Conservation (phyloP, 352 stramenopile genomes). For the Phytophthora vignae region DNA sequence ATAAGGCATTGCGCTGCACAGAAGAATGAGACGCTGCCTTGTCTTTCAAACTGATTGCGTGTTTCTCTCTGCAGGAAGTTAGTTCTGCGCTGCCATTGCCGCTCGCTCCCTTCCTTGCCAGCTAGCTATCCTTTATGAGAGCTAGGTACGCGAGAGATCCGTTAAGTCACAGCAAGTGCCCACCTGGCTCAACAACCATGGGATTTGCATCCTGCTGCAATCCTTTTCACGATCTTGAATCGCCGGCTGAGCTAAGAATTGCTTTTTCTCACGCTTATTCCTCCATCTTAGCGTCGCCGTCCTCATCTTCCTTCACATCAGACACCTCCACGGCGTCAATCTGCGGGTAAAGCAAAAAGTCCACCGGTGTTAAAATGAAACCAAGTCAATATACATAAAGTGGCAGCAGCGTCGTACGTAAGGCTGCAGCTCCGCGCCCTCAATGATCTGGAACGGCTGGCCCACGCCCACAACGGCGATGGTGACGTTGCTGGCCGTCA, state of each 20-base stretch:
- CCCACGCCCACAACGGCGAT: slow-evolving; percentile 96
- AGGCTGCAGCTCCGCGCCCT: slow-evolving; percentile 93
- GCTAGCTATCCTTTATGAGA: slow-evolving; percentile 17
- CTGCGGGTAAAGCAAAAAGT: slow-evolving; percentile 35
- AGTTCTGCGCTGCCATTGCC: slow-evolving; percentile 13
- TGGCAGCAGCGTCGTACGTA: slow-evolving; percentile 79
- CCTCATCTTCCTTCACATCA: slow-evolving; percentile 81
- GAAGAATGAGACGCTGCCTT: slow-evolving; percentile 7
- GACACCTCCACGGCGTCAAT: slow-evolving; percentile 90
- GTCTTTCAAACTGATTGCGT: slow-evolving; percentile 45
- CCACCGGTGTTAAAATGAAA: slow-evolving; percentile 1
- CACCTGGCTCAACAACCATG: slow-evolving; percentile 9
- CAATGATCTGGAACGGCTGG: slow-evolving; percentile 94
- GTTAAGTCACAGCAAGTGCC: slow-evolving; percentile 12
- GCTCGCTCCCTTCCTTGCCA: slow-evolving; percentile 13
- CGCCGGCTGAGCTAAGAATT: slow-evolving; percentile 12
- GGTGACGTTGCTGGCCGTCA: slow-evolving; percentile 93
- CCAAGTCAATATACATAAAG: background rate
- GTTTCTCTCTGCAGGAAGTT: slow-evolving; percentile 39
- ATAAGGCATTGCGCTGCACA: slow-evolving; percentile 13
- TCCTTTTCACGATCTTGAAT: slow-evolving; percentile 9
- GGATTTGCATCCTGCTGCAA: slow-evolving; percentile 4
- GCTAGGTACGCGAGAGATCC: slow-evolving; percentile 16
- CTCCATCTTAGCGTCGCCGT: slow-evolving; percentile 84
- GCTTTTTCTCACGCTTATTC: slow-evolving; percentile 52